These are phyloP conservation scores for Stagonosporopsis chrysanthemi DNA, from an alignment of 2,329 filamentous ascomycete genomes.

Conservation along the genomic window DNA sequence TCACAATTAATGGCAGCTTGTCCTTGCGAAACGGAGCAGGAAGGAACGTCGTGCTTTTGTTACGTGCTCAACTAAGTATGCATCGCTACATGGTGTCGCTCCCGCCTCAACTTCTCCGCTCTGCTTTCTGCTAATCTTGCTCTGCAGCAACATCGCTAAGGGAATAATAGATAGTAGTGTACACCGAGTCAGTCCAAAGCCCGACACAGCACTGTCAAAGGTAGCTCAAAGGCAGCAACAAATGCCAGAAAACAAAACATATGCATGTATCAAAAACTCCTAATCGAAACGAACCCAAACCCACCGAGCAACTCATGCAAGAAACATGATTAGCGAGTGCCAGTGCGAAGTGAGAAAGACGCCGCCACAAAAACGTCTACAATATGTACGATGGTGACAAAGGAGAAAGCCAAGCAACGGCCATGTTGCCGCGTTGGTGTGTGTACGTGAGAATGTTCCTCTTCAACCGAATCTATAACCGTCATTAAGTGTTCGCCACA, in stretches of 20 bases:
- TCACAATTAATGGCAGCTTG: neutral
- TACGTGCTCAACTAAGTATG: constrained; percentile 34
- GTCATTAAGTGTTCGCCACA: constrained; percentile 46
- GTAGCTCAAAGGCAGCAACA: constrained; percentile 14
- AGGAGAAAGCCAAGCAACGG: constrained; percentile 38
- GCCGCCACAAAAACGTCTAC: constrained; percentile 44
- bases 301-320: constrained; percentile 47
- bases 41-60: constrained; percentile 40
- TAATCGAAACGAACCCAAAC: constrained; percentile 39
- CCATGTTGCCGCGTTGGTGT: constrained; percentile 32
- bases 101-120: constrained; percentile 11
- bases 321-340: constrained; percentile 46
- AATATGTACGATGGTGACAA: constrained; percentile 50
- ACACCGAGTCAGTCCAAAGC: constrained; percentile 32
- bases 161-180: constrained; percentile 37
- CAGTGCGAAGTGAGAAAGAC: constrained; percentile 38
- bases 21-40: neutral
- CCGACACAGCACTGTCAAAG: constrained; percentile 27
- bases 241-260: constrained; percentile 37
- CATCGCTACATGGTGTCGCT: constrained; percentile 23
- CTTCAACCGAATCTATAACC: constrained; percentile 43
- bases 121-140: constrained; percentile 17
- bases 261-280: constrained; percentile 48
- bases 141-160: constrained; percentile 26
- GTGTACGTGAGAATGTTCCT: constrained; percentile 48